Base-by-base conservation (phyloP, 2,329 filamentous ascomycete species). In the Stagonosporopsis cucurbitacearum region DNA sequence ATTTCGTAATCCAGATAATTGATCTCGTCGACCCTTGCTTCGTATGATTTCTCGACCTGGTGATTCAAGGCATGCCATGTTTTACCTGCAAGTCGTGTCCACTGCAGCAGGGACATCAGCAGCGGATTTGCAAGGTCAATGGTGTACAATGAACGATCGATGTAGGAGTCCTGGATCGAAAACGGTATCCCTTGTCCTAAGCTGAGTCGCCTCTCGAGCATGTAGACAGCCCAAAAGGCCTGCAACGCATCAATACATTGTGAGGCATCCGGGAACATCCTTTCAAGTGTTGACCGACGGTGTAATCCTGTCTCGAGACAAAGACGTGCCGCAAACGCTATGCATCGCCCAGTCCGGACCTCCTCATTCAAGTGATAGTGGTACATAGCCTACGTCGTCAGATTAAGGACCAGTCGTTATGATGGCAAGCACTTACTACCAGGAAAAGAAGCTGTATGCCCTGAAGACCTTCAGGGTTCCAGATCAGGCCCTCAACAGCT, bases 161-260 rank as follows among this genome's bases (percentile, higher is more conserved):
- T 54, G 40, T 58, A 54, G 6, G 56, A 51, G 26, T 59, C 56
- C 48, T 59, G 56, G 17, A 59, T 55, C 13, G 51, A 59, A 20
- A 59, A 59, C 35, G 56, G 56, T 36, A 59, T 59, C 8, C 51
- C 56, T 47, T 59, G 56, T 23, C 56, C 56, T 19, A 59, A 19
- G 28, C 56, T 59, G 9, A 59, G 32, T 45, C 56, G 32, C 13
- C 56, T 43, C 32, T 59, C 56, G 15, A 59, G 32, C 56, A 59
- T 59, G n/a, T 55, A 59, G 5, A 59, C 56, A 19, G 56, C 56
- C 56, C 56, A 59, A 22, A 59, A 59, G 22, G 56, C 41, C 17
- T 59, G 51, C 20, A 59, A 45, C 19, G 56, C 56, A 39, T 59
- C 56, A 7, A 26, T 12, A 40, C 51, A 49, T 35, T 41, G 39